Evolutionary conservation across 139 green algal species (phyloP), one percentile per base, ranked within the genome.

Genomic region (Diplosphaera chodatii): DNA sequence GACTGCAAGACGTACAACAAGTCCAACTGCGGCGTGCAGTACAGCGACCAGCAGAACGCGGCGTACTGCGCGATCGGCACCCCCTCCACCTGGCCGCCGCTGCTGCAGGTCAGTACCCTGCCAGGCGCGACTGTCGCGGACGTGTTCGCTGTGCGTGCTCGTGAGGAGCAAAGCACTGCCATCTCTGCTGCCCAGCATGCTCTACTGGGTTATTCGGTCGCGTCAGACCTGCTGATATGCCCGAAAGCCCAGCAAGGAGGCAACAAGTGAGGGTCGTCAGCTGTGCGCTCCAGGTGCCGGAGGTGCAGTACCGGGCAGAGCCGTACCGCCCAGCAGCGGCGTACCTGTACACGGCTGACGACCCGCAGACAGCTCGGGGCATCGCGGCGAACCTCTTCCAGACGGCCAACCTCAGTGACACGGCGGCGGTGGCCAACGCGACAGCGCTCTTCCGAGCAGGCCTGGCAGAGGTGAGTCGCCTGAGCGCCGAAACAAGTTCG

Each of bases 51-150:
- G 22, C 31, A 48, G n/a, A 84, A 90, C 67, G 64, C 76, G 0
- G 30, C 64, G 18, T 89, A 75, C 31, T 90, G 85, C 73, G 62
- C 74, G 32, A 76, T 92, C 22, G 34, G 27, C 30, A 77, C 30
- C n/a, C 83, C 80, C 21, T 81, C 78, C 56, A 72, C 74, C 25
- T 90, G 85, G 83, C 83, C 85, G 32, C 76, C 83, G 4, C 68
- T 89, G 28, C 69, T 83, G 32, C 73, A 82, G 68, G 67, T 62
- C 15, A 29, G 21, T 3, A 48, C n/a, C n/a, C n/a, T n/a, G n/a
- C n/a, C n/a, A n/a, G n/a, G n/a, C n/a, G n/a, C n/a, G n/a, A n/a
- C n/a, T n/a, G n/a, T n/a, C n/a, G n/a, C n/a, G n/a, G n/a, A n/a
- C n/a, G n/a, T n/a, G n/a, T n/a, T n/a, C n/a, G n/a, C n/a, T n/a